Base-by-base conservation (phyloP, 352 stramenopile genomes). In the Phytophthora litchii region DNA sequence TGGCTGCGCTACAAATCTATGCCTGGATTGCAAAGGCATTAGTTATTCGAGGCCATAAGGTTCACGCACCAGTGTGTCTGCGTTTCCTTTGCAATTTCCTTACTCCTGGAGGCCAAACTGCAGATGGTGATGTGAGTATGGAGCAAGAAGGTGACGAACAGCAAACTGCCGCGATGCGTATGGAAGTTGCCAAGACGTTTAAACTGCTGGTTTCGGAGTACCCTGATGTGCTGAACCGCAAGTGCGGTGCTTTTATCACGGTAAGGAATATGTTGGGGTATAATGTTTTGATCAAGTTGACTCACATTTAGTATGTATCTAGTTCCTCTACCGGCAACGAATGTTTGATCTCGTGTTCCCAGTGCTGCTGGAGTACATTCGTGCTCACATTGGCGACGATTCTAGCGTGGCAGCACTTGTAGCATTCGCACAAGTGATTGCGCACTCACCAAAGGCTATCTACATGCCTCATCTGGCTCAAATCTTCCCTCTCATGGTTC, bases 401-500 rank as follows among this genome's bases (percentile, higher is more conserved):
- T 73, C 61, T 20, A 89, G 72, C 55, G 78, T 88, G 13, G 77
- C 86, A 21, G 81, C 85, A 50, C 75, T 95, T 40, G 74, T 91
- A 19, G 84, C 83, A 19, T 80, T 93, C 41, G 82, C 83, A 6
- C 80, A 92, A 65, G 78, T 95, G 44, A 84, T 95, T 42, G 79
- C 86, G 25, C 84, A 89, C 64, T 92, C 86, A 19, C 86, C 84
- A 2, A 88, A 90, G 64, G 83, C 86, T 23, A 77, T 91, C 36
- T 91, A 92, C 47, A 47, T 89, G 60, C 81, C 84, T 19, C 83
- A 92, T 29, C 53, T 93, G 25, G 67, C 67, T 43, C 86, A 80
- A 57, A 92, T 95, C 51, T 91, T 93, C 59, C 86, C 86, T 35
- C 74, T 93, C 40, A 87, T 95, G 71, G 79, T 94, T 35, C 78